phyloP scores from a whole-genome alignment of 1,139 yeast genomes.

The Neolecta irregularis region DNA sequence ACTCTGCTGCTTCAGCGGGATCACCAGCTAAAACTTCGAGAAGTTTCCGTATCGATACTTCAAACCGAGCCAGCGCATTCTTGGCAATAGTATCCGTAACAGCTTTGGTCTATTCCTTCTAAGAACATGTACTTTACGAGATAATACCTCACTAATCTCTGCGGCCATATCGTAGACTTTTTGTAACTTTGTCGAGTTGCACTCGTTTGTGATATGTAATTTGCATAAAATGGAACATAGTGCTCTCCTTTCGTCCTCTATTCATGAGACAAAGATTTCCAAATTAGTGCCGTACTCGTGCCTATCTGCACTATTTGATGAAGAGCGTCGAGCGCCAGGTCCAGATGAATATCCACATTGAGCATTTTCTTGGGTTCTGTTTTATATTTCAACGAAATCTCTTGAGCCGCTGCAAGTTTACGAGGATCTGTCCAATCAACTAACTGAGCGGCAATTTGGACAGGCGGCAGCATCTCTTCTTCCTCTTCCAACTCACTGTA shows the following conservation, averaged over 20 bases:
- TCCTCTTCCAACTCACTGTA: conserved; percentile 16
- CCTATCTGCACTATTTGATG: neutral
- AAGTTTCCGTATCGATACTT: too few relatives aligned
- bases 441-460: conserved; percentile 55
- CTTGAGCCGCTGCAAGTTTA: conserved; percentile 36
- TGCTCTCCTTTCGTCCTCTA: conserved; percentile 5
- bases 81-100: conserved; percentile 5
- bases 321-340: neutral
- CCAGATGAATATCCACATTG: neutral
- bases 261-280: neutral
- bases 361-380: neutral
- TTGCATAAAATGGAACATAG: conserved; percentile 4
- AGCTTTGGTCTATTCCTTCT: conserved; percentile 13
- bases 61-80: conserved; percentile 7
- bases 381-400: conserved; percentile 23
- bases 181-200: too few relatives aligned
- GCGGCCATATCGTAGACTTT: too few relatives aligned
- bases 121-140: too few relatives aligned
- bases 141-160: too few relatives aligned
- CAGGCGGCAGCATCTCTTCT: conserved; percentile 30
- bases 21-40: too few relatives aligned
- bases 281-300: neutral
- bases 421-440: conserved; percentile 76
- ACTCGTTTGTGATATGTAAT: conserved; percentile 3
- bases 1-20: too few relatives aligned